Evolutionary conservation across 2,329 filamentous ascomycete genomes (phyloP).

Genomic region (Curvularia eragrostidis): DNA sequence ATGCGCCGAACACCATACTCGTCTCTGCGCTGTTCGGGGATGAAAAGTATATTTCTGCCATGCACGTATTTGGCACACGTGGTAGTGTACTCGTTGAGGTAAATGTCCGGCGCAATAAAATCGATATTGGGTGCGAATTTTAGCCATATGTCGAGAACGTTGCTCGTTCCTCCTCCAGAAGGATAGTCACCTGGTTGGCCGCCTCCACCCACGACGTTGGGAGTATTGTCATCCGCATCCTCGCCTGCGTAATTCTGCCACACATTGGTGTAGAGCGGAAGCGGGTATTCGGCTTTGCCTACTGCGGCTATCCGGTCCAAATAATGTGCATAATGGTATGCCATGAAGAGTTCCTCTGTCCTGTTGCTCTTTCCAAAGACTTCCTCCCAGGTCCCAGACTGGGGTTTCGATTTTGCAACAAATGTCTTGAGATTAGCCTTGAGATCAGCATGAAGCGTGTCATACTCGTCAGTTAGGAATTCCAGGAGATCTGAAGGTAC

Average conservation of each 20-base stretch:
- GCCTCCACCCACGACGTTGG: constrained; percentile 54
- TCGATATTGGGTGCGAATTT: constrained; percentile 55
- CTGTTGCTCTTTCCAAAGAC: constrained; percentile 50
- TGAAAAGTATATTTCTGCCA: constrained; percentile 56
- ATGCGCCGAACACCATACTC: constrained; percentile 44
- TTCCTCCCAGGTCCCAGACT: constrained; percentile 45
- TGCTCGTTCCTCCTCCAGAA: constrained; percentile 50
- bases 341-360: constrained; percentile 59
- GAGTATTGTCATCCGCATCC: constrained; percentile 34
- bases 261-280: constrained; percentile 57
- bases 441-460: constrained; percentile 31
- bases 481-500: constrained; percentile 49
- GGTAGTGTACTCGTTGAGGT: constrained; percentile 57
- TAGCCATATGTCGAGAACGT: constrained; percentile 54
- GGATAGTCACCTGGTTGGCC: constrained; percentile 56
- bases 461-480: constrained; percentile 42
- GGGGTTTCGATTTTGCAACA: constrained; percentile 14
- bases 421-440: constrained; percentile 12
- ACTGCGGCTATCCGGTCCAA: constrained; percentile 52
- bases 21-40: constrained; percentile 61
- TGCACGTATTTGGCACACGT: constrained; percentile 56
- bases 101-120: constrained; percentile 58
- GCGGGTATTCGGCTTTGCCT: constrained; percentile 51
- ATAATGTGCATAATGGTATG: constrained; percentile 54
- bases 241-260: constrained; percentile 52